Evolutionary conservation across 352 stramenopile species (phyloP), one percentile per base, ranked within the genome.

Genomic region (Detonula confervacea): DNA sequence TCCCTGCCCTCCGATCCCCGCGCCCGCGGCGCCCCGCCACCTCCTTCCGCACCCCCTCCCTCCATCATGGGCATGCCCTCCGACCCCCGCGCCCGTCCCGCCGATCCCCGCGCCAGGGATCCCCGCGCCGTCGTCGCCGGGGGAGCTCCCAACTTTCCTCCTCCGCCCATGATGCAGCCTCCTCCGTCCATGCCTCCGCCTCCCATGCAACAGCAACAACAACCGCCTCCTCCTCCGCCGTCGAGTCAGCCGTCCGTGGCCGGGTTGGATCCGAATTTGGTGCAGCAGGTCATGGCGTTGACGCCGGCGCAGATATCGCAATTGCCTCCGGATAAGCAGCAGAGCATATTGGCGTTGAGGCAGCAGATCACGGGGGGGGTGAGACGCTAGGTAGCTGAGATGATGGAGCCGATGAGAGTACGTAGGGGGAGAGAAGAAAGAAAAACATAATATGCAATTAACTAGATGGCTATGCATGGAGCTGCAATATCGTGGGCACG

Each of bases 211-310:
- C 61, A 66, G 49, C 77, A 56, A 29, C 80, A 47, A 20, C 80
- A 46, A 4, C 35, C 30, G 16, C 37, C 14, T 12, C 22, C 20
- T 16, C 42, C 51, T 18, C n/a, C n/a, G n/a, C n/a, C n/a, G n/a
- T n/a, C n/a, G n/a, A n/a, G n/a, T n/a, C n/a, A n/a, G n/a, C 24
- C 25, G 8, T 20, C 47, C 22, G 65, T 91, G 12, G 76, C 83
- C 0, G 83, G 87, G 24, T 73, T 94, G 22, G 83, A 92, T 86
- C 80, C 87, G 1, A 73, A 67, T 6, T 77, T 95, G 24, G 80
- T 93, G 9, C 88, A 92, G 62, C 88, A 93, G 77, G 90, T 95
- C 27, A 93, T 95, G 88, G 81, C 78, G 7, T 73, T 94, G 37
- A 91, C 87, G 27, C 86, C 84, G 18, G 60, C 87, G 67, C 84